Conservation (phyloP, 257 asterid species). For the Scutellaria barbata region DNA sequence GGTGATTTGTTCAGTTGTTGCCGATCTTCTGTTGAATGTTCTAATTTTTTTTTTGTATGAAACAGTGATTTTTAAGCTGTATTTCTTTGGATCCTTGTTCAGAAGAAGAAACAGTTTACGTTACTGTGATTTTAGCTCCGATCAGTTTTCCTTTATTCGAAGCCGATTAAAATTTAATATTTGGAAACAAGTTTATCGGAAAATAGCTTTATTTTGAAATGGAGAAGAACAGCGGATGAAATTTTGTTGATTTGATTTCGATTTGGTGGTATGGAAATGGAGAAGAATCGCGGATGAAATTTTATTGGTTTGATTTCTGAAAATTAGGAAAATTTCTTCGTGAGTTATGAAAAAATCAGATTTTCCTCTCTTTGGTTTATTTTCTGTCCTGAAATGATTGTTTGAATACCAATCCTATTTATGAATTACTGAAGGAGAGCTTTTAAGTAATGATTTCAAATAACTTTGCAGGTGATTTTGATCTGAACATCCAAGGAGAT, state of each 20-base stretch:
- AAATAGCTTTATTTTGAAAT: neutral
- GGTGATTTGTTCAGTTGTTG: neutral
- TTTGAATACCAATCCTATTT: neutral
- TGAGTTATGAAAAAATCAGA: no score
- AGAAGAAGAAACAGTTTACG: neutral
- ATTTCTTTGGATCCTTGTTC: neutral
- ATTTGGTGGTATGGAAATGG: neutral
- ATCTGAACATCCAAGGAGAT: conserved; percentile 18
- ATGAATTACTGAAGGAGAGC: neutral
- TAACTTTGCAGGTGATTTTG: conserved; percentile 31
- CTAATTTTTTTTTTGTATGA: neutral
- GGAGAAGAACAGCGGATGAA: neutral
- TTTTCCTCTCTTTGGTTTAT: neutral
- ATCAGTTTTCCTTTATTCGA: neutral
- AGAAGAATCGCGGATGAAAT: no score
- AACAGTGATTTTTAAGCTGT: conserved; percentile 5
- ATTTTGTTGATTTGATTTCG: neutral
- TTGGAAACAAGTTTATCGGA: no score
- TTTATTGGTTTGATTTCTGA: no score
- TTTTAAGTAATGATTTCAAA: neutral
- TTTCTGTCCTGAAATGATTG: no score
- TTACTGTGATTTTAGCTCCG: neutral
- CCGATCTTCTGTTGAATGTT: conserved; percentile 31
- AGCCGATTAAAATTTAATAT: no score
- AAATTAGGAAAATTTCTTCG: no score